Evolutionary conservation across 2,329 filamentous ascomycete genomes (phyloP), one percentile per base, ranked within the genome.

Genomic region (Acrodontium crateriforme): DNA sequence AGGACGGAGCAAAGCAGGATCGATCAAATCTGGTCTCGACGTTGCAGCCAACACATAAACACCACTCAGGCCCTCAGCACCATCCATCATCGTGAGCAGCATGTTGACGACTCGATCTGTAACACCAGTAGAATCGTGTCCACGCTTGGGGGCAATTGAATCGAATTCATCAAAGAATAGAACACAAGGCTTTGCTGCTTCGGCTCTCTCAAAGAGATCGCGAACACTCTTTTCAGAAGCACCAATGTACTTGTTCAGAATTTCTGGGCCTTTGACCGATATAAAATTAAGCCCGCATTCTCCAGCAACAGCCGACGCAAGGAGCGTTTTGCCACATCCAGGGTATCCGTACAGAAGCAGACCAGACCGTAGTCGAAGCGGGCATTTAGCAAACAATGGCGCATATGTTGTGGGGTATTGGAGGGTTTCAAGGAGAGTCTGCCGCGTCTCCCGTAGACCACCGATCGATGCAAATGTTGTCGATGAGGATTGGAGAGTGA

Each of bases 101-200:
- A 98, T 91, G 53, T 98, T 98, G 43, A 98, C 89, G 0, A 98
- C 91, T 19, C 91, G 74, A 55, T 98, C 91, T 1, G 89, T 98
- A n/a, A 98, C 91, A 39, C 91, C 89, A 0, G 89, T 98, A 2
- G 79, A 89, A 53, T 98, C 91, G 50, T 98, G 89, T 0, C 89
- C 89, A 58, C 89, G 72, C 57, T 95, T 98, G 2, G 89, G 89
- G 0, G 91, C 91, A 38, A 98, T 95, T 20, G 81, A 85, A 58
- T 98, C 89, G 49, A 98, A 98, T 53, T 98, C 89, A 49, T 98
- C 89, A 49, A 98, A 98, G 65, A 98, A 98, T 6, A 98, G 65
- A 4, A 98, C 81, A 44, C 89, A 95, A 0, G 91, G 91, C 34
- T 78, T 74, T 4, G 89, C 89, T 3, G 89, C 87, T 48, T 78